These are phyloP conservation scores for Puccinia novopanici DNA, from an alignment of 1,284 basidiomycete genomes.

Conservation along the genomic window DNA sequence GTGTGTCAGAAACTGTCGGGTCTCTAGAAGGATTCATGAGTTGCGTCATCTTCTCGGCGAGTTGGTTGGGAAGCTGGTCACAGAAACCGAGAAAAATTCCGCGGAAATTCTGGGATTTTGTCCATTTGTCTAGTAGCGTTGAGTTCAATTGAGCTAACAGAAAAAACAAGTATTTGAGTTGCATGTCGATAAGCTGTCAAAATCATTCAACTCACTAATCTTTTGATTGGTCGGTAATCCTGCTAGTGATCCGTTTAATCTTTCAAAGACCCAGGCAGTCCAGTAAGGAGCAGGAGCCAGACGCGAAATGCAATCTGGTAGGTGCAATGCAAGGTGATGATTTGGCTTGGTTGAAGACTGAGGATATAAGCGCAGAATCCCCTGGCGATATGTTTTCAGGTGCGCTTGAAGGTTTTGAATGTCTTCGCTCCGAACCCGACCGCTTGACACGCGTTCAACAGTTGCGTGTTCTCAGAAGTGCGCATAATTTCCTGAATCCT, in stretches of 20 bases:
- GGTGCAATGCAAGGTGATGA: slow-evolving; percentile 39
- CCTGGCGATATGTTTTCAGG: slow-evolving; percentile 13
- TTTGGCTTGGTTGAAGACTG: slow-evolving; percentile 20
- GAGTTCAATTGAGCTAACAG: background rate
- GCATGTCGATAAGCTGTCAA: too few species aligned
- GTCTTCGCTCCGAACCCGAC: too few species aligned
- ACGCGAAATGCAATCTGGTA: slow-evolving; percentile 7
- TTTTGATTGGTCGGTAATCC: slow-evolving; percentile 63
- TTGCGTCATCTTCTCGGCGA: background rate
- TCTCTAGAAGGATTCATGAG: background rate
- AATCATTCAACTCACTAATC: background rate
- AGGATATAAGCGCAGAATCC: slow-evolving; percentile 9
- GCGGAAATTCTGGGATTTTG: background rate
- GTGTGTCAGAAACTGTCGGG: background rate
- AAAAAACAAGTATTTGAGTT: background rate
- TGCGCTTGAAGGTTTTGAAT: slow-evolving; percentile 10
- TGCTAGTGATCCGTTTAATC: slow-evolving; percentile 9
- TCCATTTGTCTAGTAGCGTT: background rate
- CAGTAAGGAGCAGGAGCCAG: slow-evolving; percentile 29
- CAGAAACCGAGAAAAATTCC: background rate
- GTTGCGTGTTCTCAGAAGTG: slow-evolving; percentile 37
- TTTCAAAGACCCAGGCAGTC: slow-evolving; percentile 38
- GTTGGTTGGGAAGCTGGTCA: background rate
- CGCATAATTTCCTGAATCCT: slow-evolving; percentile 48
- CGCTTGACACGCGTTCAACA: slow-evolving; percentile 47